Percentiles rank a stretch among this genome's conserved stretches.
Conservation (phyloP, 345 rosid species). For the Hirschfeldia incana region DNA sequence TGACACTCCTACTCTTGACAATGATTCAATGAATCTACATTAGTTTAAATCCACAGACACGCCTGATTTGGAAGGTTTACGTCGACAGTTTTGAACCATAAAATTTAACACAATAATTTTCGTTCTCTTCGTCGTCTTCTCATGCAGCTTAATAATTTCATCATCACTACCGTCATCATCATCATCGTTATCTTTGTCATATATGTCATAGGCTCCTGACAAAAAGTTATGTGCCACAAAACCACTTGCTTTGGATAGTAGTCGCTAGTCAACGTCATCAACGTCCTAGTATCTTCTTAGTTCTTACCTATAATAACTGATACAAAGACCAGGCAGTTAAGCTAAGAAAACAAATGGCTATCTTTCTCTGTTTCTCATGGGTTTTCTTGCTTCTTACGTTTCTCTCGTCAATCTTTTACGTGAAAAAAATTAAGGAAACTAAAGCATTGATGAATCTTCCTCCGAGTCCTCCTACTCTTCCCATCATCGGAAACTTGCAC, state of each 20-base stretch:
- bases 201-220: not conserved
- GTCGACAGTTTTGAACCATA: too few species aligned
- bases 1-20: not conserved
- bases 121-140: too few species aligned
- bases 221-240: not conserved
- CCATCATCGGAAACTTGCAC: conserved; percentile 21
- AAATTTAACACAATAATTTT: too few species aligned
- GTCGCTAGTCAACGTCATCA: not conserved
- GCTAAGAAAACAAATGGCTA: not conserved
- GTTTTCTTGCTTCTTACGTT: not conserved
- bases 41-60: not conserved
- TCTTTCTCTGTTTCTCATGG: not conserved
- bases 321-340: not conserved
- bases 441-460: not conserved
- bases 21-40: not conserved
- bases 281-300: not conserved
- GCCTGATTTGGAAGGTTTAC: not conserved
- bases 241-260: not conserved
- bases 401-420: not conserved
- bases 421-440: not conserved
- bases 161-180: too few species aligned
- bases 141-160: too few species aligned
- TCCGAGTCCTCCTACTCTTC: conserved; percentile 21
- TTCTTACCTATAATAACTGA: not conserved
- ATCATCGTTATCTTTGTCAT: too few species aligned